Evolutionary conservation across 768 basidiomycete genomes (phyloP).

Genomic region (Rhizopogon vulgaris): DNA sequence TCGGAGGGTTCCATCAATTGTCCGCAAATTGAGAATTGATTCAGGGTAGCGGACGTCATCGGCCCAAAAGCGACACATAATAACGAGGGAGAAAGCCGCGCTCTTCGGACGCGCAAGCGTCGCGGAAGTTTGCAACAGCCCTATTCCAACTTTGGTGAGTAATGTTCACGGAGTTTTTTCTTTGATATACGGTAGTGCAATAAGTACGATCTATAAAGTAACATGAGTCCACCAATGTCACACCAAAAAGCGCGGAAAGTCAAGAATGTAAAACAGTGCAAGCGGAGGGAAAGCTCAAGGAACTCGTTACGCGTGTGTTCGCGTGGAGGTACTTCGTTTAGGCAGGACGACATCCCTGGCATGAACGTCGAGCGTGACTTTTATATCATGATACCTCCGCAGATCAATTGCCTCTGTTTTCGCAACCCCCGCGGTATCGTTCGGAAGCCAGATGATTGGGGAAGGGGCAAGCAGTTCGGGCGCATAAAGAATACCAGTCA

Average conservation of each 20-base stretch:
- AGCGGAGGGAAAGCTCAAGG: neutral
- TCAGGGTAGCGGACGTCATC: neutral
- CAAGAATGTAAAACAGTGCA: neutral
- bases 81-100: neutral
- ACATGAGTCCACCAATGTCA: neutral
- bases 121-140: neutral
- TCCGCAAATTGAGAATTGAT: neutral
- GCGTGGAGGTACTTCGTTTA: conserved; percentile 9
- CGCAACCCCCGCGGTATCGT: conserved; percentile 69
- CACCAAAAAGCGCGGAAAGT: neutral
- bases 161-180: neutral
- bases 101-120: neutral
- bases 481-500: conserved; percentile 74
- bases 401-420: conserved; percentile 72
- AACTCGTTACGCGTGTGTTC: neutral
- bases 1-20: neutral
- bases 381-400: conserved; percentile 65
- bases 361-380: conserved; percentile 64
- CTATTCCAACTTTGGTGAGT: neutral
- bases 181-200: neutral
- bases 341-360: conserved; percentile 45
- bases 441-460: conserved; percentile 82
- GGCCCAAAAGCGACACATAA: neutral
- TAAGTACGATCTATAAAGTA: conserved; percentile 4
- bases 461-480: conserved; percentile 74